A percentile compares a stretch with the other conserved stretches of the same genome.
These are phyloP conservation scores for Cladophialophora chaetospira DNA, from an alignment of 2,329 filamentous ascomycete species.

Conservation along the genomic window DNA sequence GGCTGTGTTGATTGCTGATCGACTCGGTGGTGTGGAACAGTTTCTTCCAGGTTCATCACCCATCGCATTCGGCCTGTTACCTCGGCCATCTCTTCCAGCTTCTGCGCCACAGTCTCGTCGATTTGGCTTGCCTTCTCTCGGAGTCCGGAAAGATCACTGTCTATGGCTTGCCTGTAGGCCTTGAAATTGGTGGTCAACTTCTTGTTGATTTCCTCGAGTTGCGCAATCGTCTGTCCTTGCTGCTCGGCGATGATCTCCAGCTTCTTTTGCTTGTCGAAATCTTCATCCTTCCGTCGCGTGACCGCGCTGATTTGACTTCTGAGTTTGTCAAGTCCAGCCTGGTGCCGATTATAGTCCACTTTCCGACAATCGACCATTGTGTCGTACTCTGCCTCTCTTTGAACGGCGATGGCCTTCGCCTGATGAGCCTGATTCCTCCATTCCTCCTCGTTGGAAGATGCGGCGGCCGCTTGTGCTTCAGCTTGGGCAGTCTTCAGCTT, in stretches of 20 bases:
- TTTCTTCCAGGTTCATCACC: conserved; percentile 47
- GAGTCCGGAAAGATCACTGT: conserved; percentile 41
- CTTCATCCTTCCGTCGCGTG: conserved; percentile 40
- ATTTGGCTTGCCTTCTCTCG: conserved; percentile 31
- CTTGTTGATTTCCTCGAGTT: conserved; percentile 44
- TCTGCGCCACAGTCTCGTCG: conserved; percentile 39
- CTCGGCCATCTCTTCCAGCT: conserved; percentile 45
- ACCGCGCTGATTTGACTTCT: conserved; percentile 40
- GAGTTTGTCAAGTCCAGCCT: conserved; percentile 42
- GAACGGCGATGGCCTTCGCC: conserved; percentile 32
- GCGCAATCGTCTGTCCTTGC: conserved; percentile 48
- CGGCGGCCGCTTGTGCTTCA: conserved; percentile 41
- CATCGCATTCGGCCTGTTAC: conserved; percentile 51
- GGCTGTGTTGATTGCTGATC: background rate
- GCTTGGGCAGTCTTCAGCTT: conserved; percentile 44
- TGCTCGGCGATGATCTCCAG: conserved; percentile 50
- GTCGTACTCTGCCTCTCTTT: conserved; percentile 43
- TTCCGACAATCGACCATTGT: conserved; percentile 44
- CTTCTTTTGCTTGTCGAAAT: conserved; percentile 42
- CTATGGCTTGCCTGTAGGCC: conserved; percentile 46
- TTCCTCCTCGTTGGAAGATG: conserved; percentile 29
- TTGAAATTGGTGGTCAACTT: conserved; percentile 44
- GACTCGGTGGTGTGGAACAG: conserved; percentile 33
- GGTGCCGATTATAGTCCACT: conserved; percentile 45
- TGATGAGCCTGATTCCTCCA: conserved; percentile 36